Evolutionary conservation across 2,329 filamentous ascomycete genomes (phyloP), one percentile per base, ranked within the genome.

Genomic region (Epichloe uncinata): DNA sequence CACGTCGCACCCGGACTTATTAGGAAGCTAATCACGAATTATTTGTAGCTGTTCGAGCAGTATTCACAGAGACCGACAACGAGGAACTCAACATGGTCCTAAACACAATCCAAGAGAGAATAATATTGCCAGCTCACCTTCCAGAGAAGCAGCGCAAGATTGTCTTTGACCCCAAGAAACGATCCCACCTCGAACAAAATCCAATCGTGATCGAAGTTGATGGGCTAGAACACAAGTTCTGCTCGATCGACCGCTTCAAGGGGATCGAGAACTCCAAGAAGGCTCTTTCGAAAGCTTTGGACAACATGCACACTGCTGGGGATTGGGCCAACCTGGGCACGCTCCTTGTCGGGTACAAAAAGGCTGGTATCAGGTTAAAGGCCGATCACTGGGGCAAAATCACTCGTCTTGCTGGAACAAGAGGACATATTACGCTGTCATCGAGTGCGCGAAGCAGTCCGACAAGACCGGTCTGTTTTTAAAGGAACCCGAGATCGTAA

Each of bases 51-150:
- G 56, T 68, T 50, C 60, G 60, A 47, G 61, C 61, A 53, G 63
- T 74, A 50, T 82, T 82, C 59, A 61, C 66, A 7, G 67, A 70
- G 48, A 73, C 77, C 4, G 75, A 75, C 13, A 74, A 74, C 42
- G 55, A 69, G 20, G 68, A 77, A 50, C 72, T 85, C 52, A 73
- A 82, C 61, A 51, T 62, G 12, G 59, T 73, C 34, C 73, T 85
- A 53, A 61, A 64, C 40, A 63, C 58, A 20, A 72, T 84, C 60
- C 78, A 81, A 55, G 65, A 72, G 43, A 75, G 75, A 56, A 72
- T 82, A 62, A 75, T 85, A 61, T 65, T 85, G 41, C 81, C 81
- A n/a, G 65, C 72, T 34, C 76, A 80, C 60, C 75, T 86, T 30
- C 69, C 73, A 20, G 51, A 61, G 30, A 63, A 66, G 47, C 75